Conservation (phyloP, 1,139 yeast genomes). For the Eremothecium coryli region DNA sequence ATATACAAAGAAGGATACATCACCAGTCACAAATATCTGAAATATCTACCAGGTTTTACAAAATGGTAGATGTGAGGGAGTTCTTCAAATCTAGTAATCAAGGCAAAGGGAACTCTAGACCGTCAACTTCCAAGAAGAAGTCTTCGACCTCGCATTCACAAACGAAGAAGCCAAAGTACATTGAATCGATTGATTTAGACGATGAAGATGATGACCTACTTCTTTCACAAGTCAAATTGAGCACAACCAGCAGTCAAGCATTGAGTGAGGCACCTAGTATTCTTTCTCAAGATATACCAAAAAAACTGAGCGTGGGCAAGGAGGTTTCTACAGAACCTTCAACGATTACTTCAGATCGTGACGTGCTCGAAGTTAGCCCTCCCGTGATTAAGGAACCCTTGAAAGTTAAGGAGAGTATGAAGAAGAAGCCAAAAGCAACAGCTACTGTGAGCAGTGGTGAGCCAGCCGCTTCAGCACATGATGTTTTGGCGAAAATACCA, state of each 20-base stretch:
- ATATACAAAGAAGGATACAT: no score
- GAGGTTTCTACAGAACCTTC: neutral
- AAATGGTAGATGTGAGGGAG: slow-evolving; percentile 39
- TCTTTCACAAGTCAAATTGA: neutral
- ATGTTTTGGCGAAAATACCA: slow-evolving; percentile 25
- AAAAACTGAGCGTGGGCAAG: neutral
- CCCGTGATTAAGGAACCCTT: neutral
- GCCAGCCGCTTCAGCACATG: slow-evolving; percentile 19
- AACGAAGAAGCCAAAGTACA: slow-evolving; percentile 1
- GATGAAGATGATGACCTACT: slow-evolving; percentile 17
- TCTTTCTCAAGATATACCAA: neutral
- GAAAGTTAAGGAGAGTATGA: neutral
- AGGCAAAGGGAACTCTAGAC: neutral
- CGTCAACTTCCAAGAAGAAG: neutral
- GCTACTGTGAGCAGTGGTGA: neutral
- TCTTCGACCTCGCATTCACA: neutral
- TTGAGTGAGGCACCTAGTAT: no score
- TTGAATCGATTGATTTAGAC: slow-evolving; percentile 11
- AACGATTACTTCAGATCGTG: neutral
- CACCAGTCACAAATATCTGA: no score
- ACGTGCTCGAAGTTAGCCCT: neutral
- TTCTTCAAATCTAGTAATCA: slow-evolving; percentile 26
- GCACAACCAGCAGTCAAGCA: neutral
- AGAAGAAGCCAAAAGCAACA: neutral
- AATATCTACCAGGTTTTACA: slow-evolving; percentile 7